Evolutionary conservation across 257 asterid species (phyloP), one percentile per base, ranked within the genome.

Genomic region (Striga asiatica): DNA sequence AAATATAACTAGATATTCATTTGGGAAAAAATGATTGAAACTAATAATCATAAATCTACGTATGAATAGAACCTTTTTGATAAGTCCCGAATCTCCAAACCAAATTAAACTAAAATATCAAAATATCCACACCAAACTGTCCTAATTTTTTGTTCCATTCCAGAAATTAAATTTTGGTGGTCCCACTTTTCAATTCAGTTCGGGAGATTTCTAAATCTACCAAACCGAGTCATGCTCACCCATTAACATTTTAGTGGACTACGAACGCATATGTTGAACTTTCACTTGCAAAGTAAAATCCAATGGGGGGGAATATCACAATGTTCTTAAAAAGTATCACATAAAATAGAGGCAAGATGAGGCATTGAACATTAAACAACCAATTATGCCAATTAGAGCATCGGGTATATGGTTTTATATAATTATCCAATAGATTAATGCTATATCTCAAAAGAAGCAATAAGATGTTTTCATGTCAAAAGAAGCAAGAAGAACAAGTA

Each of bases 401-500:
- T 62, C 22, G 50, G 31, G 52, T 12, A 18, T 21, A 42, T n/a
- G n/a, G n/a, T n/a, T n/a, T 47, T 68, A 39, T 54, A 8, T 48
- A 28, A 45, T 6, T 19, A 51, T 23, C 41, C 16, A 51, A 38
- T 2, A 14, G 22, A 68, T 12, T 17, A 11, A 51, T 28, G 58
- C 18, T 29, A 39, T 53, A 50, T n/a, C 28, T 23, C n/a, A 34
- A 50, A 12, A 50, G 24, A 19, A 43, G 62, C 55, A 29, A 48
- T 22, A 2, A 50, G 32, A 17, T 13, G 7, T 28, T 37, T 17
- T 38, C 49, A 21, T 50, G 65, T 42, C 59, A 47, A 20, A 61
- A 11, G 32, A 54, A 42, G 52, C 53, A 28, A 47, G 34, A 41
- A 38, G 56, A 62, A 24, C 39, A 45, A 25, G 72, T 46, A 13